A percentile compares a stretch with the other conserved stretches of the same genome.
Evolutionary conservation across 169 alveolate species (phyloP).

Genomic region (Amoebophrya sp.): DNA sequence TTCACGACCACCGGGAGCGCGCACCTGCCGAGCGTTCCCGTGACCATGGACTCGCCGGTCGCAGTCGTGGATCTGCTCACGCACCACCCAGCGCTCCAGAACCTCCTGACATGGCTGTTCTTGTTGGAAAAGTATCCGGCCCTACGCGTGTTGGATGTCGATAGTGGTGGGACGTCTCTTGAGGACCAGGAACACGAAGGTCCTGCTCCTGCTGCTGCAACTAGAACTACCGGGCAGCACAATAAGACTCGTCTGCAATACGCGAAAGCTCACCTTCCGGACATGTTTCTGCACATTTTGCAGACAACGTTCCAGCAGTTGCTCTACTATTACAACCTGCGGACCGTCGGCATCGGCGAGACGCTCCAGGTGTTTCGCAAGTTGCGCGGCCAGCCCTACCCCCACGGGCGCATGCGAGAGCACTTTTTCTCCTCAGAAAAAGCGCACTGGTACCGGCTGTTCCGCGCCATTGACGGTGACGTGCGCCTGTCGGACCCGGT

Average conservation of each 20-base stretch:
- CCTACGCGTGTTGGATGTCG: neutral
- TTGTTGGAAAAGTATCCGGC: neutral
- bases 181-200: neutral
- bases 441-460: neutral
- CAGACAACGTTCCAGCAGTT: neutral
- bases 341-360: neutral
- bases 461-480: neutral
- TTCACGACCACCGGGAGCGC: neutral
- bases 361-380: neutral
- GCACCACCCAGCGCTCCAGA: neutral
- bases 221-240: neutral
- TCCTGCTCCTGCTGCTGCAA: neutral
- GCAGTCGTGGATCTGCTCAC: neutral
- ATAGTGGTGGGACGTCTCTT: too few relatives aligned
- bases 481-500: neutral
- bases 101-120: neutral
- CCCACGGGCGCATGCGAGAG: neutral
- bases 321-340: neutral
- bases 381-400: neutral
- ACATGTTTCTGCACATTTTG: neutral
- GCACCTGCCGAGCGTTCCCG: neutral
- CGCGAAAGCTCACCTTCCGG: neutral
- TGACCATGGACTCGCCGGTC: neutral
- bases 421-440: neutral
- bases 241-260: neutral